phyloP scores from a whole-genome alignment of 148 eudicot species.

The Fagopyrum esculentum region DNA sequence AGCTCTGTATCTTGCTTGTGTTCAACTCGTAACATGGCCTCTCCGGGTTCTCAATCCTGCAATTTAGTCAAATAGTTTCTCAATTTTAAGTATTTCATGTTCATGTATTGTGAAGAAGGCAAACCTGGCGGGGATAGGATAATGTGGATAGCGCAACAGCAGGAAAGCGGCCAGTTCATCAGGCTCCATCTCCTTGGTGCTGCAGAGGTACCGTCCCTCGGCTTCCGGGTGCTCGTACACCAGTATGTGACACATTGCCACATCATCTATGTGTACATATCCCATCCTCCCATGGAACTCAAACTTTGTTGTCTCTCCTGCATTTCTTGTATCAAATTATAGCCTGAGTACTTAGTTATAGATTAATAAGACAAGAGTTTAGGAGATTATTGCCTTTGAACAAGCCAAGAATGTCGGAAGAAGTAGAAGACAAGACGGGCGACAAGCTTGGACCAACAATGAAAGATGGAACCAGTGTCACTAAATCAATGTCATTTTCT shows the following conservation, averaged over 20 bases:
- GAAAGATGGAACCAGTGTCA: conserved; percentile 74
- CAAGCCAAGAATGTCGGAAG: conserved; percentile 77
- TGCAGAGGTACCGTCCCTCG: conserved; percentile 72
- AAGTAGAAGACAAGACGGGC: conserved; percentile 55
- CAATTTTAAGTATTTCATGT: not conserved
- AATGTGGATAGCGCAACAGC: conserved; percentile 56
- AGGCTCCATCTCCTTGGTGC: conserved; percentile 58
- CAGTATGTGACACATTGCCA: conserved; percentile 72
- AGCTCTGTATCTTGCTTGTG: conserved; percentile 52
- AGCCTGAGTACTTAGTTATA: not conserved
- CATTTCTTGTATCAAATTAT: not conserved
- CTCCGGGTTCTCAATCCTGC: conserved; percentile 55
- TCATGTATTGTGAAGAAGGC: not conserved
- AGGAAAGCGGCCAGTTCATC: conserved; percentile 49
- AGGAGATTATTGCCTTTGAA: conserved; percentile 43
- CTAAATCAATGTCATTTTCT: conserved; percentile 63
- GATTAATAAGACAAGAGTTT: not conserved
- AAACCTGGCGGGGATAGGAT: conserved; percentile 66
- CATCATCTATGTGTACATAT: conserved; percentile 86
- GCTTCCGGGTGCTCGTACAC: conserved; percentile 68
- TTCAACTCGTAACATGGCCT: conserved; percentile 65
- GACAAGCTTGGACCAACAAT: conserved; percentile 82
- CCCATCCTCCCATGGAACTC: conserved; percentile 94
- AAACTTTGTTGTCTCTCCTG: conserved; percentile 60
- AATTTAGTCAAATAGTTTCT: not conserved